Conservation (phyloP, 129 eudicot species). For the Flaveria ramosissima region DNA sequence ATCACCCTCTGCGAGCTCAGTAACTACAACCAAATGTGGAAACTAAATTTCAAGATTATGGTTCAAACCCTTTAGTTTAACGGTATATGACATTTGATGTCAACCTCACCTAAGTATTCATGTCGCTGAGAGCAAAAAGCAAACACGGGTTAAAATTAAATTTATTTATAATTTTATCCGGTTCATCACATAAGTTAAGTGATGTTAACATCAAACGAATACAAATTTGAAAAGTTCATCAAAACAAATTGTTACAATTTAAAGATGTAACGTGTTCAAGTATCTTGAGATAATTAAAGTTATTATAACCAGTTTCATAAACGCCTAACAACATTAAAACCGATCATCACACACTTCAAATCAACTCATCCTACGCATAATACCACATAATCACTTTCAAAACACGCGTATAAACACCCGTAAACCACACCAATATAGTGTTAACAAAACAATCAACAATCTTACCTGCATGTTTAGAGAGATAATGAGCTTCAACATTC, state of each 20-base stretch:
- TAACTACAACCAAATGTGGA: constrained; percentile 44
- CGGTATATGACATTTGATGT: background rate
- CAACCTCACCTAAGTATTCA: background rate
- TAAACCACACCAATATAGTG: background rate
- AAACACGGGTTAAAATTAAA: background rate
- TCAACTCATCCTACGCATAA: too few relatives aligned
- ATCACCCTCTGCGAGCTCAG: constrained; percentile 81
- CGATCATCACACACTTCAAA: too few relatives aligned
- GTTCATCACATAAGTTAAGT: background rate
- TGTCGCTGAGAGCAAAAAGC: background rate
- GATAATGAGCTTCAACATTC: constrained; percentile 78
- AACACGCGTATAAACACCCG: too few relatives aligned
- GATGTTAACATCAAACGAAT: background rate
- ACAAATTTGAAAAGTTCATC: background rate
- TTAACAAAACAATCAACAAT: background rate
- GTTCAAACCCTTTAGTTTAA: background rate
- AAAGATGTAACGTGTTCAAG: too few relatives aligned
- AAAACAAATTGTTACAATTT: too few relatives aligned
- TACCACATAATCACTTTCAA: background rate
- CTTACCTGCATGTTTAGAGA: constrained; percentile 58
- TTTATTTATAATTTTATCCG: background rate
- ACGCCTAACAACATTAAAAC: background rate
- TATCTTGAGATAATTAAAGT: too few relatives aligned
- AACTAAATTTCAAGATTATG: background rate
- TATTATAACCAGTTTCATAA: background rate